Evolutionary conservation across 768 basidiomycete species (phyloP), one percentile per base, ranked within the genome.

Genomic region (Termitomyces titanicus): DNA sequence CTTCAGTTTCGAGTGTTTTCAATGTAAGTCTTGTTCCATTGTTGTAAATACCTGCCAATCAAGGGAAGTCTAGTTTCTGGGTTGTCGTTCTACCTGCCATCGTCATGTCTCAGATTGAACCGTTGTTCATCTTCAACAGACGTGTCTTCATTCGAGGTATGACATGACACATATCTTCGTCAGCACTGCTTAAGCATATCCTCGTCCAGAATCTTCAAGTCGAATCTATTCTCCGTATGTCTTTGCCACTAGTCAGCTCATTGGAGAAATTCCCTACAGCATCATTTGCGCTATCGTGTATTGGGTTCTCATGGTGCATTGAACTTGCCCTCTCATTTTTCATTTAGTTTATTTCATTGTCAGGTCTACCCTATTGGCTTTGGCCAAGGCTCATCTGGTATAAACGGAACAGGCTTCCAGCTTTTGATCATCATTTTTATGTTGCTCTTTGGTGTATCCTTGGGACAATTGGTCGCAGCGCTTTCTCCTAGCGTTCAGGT

Each of bases 151-250:
- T 74, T 48, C 63, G 73, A 63, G 70, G 65, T 68, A 53, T 7
- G 37, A 15, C 3, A 27, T 15, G 38, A 35, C 10, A 8, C 6
- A 27, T 22, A 63, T 61, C 48, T 57, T 20, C 11, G 54, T 35
- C 33, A 25, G 31, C 47, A 22, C 35, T 17, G 22, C 35, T 31
- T 25, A 31, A 34, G 10, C 33, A 43, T 13, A 38, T 49, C 2
- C 11, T 37, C 4, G 18, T 50, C 8, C 64, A 77, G 92, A 94
- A 72, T 79, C 89, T 0, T 89, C 86, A 2, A 89, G 88, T 71
- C 82, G 88, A 56, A 94, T 94, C 64, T 94, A 94, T 70, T 89
- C 86, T 0, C 86, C 90, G 0, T 85, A 85, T 54, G 89, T 92
- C 20, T 95, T 95, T 66, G 88, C 92, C 29, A 79, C 91, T 33